Base-by-base conservation (phyloP, 306 rosid species). In the Spatholobus suberectus region DNA sequence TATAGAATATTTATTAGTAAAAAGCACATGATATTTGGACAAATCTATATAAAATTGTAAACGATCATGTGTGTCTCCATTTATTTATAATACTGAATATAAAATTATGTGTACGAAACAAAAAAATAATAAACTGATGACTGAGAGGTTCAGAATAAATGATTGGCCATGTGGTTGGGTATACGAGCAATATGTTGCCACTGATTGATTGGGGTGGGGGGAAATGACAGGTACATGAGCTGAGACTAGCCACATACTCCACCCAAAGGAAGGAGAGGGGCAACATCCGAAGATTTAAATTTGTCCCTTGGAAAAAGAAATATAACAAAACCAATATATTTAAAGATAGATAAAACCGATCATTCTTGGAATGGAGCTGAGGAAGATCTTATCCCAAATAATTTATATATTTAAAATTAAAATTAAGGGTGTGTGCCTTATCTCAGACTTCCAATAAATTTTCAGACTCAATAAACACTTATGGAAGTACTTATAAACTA, bases 131-230 rank as follows among this genome's bases (percentile, higher is more conserved):
- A 63, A 34, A 59, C 12, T 23, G 51, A 75, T 67, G 61, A 23
- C 68, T 26, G 85, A 29, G 57, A 81, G 79, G 83, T 29, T 54
- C 24, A 74, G 51, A 79, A 51, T 80, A 83, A 83, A 83, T 87
- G 87, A 87, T 76, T 80, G 87, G 77, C 12, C 88, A 83, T 75
- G 85, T 79, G 85, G 73, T 44, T 52, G 75, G 87, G 81, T 10
- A 44, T 15, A 37, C 1, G 27, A 54, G 65, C 71, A 20, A 79
- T 73, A 79, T 65, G 85, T 52, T 70, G 73, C 46, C 62, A 47
- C 15, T 76, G 61, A 14, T 13, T 61, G 40, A 80, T 75, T 52
- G 37, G 61, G 54, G 44, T 75, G 43, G 37, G 61, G 54, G 44
- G 24, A 78, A n/a, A 14, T 66, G 62, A 72, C 27, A 78, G 41